A percentile compares a stretch with the other conserved stretches of the same genome.
phyloP scores from a whole-genome alignment of 2,329 filamentous ascomycete genomes.

The Truncatella angustata region DNA sequence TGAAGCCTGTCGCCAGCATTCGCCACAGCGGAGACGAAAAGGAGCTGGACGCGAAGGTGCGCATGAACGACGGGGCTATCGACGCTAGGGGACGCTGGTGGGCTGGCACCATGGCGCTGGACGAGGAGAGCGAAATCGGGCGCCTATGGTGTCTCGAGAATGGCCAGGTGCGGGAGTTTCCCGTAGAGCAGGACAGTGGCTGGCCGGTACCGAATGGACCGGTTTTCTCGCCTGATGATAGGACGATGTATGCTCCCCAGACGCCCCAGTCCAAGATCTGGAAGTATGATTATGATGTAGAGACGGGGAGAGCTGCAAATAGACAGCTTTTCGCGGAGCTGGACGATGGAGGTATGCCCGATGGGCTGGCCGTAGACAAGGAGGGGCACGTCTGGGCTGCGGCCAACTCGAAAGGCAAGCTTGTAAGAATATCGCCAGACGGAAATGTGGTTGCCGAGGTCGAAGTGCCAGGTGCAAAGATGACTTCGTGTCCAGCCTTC shows the following conservation, averaged over 20 bases:
- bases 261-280: constrained; percentile 12
- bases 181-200: constrained; percentile 9
- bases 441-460: constrained; percentile 9
- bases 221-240: constrained; percentile 22
- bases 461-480: constrained; percentile 12
- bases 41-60: constrained; percentile 17
- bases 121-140: constrained; percentile 19
- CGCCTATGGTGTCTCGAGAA: constrained; percentile 19
- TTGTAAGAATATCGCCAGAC: constrained; percentile 12
- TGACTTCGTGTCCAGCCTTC: constrained; percentile 15
- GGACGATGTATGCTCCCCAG: constrained; percentile 13
- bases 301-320: constrained; percentile 10
- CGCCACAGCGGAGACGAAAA: constrained; percentile 8
- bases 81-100: constrained; percentile 21
- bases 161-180: constrained; percentile 9
- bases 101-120: constrained; percentile 22
- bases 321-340: constrained; percentile 11
- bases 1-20: constrained; percentile 16
- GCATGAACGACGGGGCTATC: constrained; percentile 24
- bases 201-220: constrained; percentile 21
- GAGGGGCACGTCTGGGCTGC: constrained; percentile 14
- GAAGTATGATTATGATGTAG: constrained; percentile 16
- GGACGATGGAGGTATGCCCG: constrained; percentile 14
- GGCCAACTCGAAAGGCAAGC: constrained; percentile 14
- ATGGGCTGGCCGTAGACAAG: constrained; percentile 13